Conservation (phyloP, 106 monocot genomes). For the Dioscorea dumetorum region DNA sequence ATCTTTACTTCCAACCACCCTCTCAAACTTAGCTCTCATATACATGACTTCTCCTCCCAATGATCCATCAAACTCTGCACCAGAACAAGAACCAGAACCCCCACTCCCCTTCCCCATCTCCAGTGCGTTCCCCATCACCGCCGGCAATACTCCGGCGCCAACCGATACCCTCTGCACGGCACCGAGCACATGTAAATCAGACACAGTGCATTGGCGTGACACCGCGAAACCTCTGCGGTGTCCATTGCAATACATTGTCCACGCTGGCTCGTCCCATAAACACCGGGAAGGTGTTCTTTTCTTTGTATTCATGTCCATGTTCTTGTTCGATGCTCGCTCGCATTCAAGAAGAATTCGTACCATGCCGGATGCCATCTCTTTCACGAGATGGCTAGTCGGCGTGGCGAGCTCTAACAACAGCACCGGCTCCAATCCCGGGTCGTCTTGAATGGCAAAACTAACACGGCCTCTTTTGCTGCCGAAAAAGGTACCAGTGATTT, state of each 20-base stretch:
- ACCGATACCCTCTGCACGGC: slow-evolving; percentile 30
- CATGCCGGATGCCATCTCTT: slow-evolving; percentile 59
- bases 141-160: slow-evolving; percentile 49
- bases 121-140: neutral
- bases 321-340: neutral
- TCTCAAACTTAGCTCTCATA: slow-evolving; percentile 56
- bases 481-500: slow-evolving; percentile 50
- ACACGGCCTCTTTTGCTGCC: slow-evolving; percentile 40
- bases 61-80: neutral
- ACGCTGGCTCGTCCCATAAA: slow-evolving; percentile 49
- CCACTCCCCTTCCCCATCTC: neutral
- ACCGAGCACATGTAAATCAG: slow-evolving; percentile 28
- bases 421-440: slow-evolving; percentile 19
- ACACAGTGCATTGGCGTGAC: slow-evolving; percentile 17
- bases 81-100: no score
- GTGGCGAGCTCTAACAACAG: slow-evolving; percentile 44
- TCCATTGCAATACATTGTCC: slow-evolving; percentile 63
- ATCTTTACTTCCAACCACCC: slow-evolving; percentile 40
- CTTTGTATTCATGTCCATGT: neutral
- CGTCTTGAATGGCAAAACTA: slow-evolving; percentile 42
- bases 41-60: slow-evolving; percentile 26
- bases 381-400: slow-evolving; percentile 30
- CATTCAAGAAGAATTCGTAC: slow-evolving; percentile 57
- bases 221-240: slow-evolving; percentile 35
- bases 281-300: neutral